Evolutionary conservation across 2,329 filamentous ascomycete genomes (phyloP), one percentile per base, ranked within the genome.

Genomic region (Torrubiella hemipterigena): DNA sequence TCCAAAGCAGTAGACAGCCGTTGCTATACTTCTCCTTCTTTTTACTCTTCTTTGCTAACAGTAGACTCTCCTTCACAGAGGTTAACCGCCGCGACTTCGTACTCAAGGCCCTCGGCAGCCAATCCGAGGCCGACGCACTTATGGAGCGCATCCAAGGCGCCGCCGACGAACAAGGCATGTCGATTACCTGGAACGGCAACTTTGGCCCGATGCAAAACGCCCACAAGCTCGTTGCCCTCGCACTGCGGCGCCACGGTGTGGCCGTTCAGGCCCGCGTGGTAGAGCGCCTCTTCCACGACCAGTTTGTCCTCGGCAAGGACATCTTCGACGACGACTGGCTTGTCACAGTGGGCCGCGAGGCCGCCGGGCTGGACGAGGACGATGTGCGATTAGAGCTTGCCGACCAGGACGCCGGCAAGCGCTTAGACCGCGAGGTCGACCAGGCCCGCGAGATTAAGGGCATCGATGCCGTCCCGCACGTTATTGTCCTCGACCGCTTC

Each of bases 391-490:
- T 35, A 4, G 48, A 46, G 19, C 45, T 64, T 8, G 39, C 38
- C 14, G 46, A 49, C 21, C 46, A 49, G 17, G 44, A 46, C 15
- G 38, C 40, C 12, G 51, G 42, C 3, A 32, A 40, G 9, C 29
- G 37, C 7, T 42, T 59, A 11, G 52, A 59, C 35, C 42, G 42
- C 7, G 47, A 54, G 34, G 50, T 50, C 2, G 32, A 44, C 26
- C 38, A 28, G 7, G 51, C 54, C 3, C 42, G 38, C 25, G 42
- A 43, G 16, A 38, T 42, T 9, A 39, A 43, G 5, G 53, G 51
- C 6, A 55, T 87, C 32, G 63, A 62, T 34, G 81, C 81, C 1
- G 81, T 87, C 42, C 81, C 82, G 12, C 76, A 79, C 42, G 83
- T 83, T 45, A 75, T 74, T 3, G 66, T 89, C 30, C 78, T 85